Conservation (phyloP, 208 protist species). For the Trichomonas gallinae region DNA sequence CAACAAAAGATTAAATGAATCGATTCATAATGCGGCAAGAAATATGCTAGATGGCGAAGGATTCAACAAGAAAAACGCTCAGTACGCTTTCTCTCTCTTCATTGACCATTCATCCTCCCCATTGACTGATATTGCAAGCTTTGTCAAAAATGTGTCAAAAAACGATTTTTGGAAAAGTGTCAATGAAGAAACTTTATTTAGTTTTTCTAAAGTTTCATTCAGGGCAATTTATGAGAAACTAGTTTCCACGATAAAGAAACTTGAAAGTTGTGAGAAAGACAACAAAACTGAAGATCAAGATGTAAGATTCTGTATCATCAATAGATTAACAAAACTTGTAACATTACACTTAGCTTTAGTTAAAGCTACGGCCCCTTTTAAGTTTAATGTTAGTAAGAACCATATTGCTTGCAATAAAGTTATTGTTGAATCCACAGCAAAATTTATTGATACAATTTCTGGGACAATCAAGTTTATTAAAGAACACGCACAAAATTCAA, state of each 20-base stretch:
- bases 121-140: not conserved
- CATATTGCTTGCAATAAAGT: not conserved
- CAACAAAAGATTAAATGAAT: not conserved
- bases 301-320: too few relatives aligned
- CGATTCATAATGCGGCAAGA: not conserved
- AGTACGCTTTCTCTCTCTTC: not conserved
- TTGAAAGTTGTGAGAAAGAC: not conserved
- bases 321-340: too few relatives aligned
- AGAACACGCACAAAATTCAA: not conserved
- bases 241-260: not conserved
- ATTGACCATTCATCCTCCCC: not conserved
- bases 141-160: not conserved
- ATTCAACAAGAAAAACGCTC: not conserved
- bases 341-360: too few relatives aligned
- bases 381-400: not conserved
- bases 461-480: not conserved
- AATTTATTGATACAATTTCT: not conserved
- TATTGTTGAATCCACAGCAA: not conserved
- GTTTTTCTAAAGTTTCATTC: not conserved
- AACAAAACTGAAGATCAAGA: too few relatives aligned
- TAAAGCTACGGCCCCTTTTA: too few relatives aligned
- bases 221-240: not conserved
- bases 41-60: not conserved
- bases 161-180: not conserved
- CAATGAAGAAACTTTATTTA: not conserved